Evolutionary conservation across 345 rosid genomes (phyloP), one percentile per base, ranked within the genome.

Genomic region (Kernera saxatilis): DNA sequence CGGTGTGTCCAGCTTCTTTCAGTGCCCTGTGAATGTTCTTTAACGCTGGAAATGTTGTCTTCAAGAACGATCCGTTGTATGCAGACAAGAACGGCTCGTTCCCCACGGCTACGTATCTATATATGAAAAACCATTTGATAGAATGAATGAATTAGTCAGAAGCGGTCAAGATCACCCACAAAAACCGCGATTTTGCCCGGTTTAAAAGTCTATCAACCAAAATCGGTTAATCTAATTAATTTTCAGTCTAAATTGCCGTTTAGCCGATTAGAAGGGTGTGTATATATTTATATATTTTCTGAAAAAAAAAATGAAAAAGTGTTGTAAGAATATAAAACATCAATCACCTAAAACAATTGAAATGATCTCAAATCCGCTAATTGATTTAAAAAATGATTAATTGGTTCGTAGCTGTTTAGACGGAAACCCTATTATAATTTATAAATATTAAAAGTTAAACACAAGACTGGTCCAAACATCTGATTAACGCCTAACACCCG

Each of bases 31-130:
- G 93, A 32, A 95, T 64, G 82, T 90, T 87, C 61, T 79, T 69
- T 51, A 92, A 36, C 0, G 97, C 98, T 0, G 98, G 98, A 27
- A 83, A 68, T 0, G 82, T 79, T 3, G 77, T 60, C 3, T 85
- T 72, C 12, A 49, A 25, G 63, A 59, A 84, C 1, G 86, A 41
- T n/a, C 83, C 87, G 2, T 88, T 85, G 89, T 87, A 95, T 17
- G 85, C 71, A 12, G 63, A 32, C 83, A 92, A 77, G 74, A 95
- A 89, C 3, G 98, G 96, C 52, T 95, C 97, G 19, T 95, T 92
- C 15, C 98, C 98, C 3, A 90, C 96, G 0, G 96, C 92, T 7
- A 94, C 98, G 8, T 91, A 87, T 54, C 98, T 93, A 72, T 30
- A 44, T 17, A 44, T 0, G n/a, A n/a, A n/a, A 35, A 29, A 33